Base-by-base conservation (phyloP, 2,329 filamentous ascomycete genomes). In the Purpureocillium lavendulum region DNA sequence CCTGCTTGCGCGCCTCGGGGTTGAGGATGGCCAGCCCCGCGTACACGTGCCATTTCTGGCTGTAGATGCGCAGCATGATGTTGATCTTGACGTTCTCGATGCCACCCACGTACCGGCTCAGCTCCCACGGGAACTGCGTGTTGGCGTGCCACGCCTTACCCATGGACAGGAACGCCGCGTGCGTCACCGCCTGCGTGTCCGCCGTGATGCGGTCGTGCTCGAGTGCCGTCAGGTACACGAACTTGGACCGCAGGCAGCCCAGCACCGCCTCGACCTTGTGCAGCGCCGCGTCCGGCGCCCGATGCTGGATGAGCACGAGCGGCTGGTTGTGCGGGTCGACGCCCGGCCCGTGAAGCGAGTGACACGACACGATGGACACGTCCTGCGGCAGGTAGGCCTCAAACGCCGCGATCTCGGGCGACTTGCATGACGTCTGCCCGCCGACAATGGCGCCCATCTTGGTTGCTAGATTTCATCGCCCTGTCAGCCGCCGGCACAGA, bases 41-140 rank as follows among this genome's bases (percentile, higher is more conserved):
- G 61, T 98, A 98, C 42, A 98, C 92, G 67, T 98, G 94, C 94
- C 94, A 98, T 64, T 97, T 98, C 63, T 96, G 94, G 44, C 84
- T 82, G 68, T 97, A 98, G 66, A 98, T 97, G 52, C 92, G 88
- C 49, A 98, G 70, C 50, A 88, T 97, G 50, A 97, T 81, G 66
- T 98, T 98, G 69, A 97, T 95, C 68, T 98, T 98, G 53, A 97
- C 90, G 61, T 98, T 98, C 64, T 98, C 92, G 54, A 98, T 94
- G 38, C 92, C 94, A 42, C 92, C 92, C 4, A 96, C 80, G 62
- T 97, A 98, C 46, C 92, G 87, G n/a, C 82, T 80, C 35, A 90
- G 80, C 54, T 97, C 90, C 92, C 92, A 98, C 0, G 94, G 92
- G 54, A 97, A 98, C 59, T 98, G 87, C 42, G 82, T 77, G 60